Evolutionary conservation across 768 basidiomycete genomes (phyloP).

Genomic region (Xerocomus spinulosus): DNA sequence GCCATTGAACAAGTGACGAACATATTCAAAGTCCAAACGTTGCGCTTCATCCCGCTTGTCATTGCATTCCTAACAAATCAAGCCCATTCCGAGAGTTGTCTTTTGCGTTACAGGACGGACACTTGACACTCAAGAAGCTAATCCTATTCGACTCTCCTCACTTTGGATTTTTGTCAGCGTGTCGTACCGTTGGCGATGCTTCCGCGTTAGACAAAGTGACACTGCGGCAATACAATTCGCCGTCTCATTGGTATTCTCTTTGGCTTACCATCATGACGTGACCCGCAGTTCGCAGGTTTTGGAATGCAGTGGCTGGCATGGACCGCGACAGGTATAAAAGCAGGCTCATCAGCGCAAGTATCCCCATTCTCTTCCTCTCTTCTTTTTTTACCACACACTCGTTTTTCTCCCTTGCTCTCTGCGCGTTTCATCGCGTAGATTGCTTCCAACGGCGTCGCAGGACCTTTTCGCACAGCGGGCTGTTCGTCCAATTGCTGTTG

Average conservation of each 20-base stretch:
- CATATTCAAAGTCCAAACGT: slow-evolving; percentile 5
- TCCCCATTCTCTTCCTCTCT: too few species aligned
- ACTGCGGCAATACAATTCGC: not conserved
- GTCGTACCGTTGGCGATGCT: not conserved
- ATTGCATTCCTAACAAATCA: slow-evolving; percentile 7
- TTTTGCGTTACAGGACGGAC: slow-evolving; percentile 5
- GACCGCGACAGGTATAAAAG: too few species aligned
- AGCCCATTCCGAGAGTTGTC: slow-evolving; percentile 14
- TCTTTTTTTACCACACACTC: too few species aligned
- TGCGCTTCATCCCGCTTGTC: slow-evolving; percentile 24
- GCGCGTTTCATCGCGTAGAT: too few species aligned
- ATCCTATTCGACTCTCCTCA: not conserved
- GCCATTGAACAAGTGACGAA: not conserved
- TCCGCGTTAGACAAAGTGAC: not conserved
- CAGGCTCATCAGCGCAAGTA: too few species aligned
- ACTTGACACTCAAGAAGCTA: not conserved
- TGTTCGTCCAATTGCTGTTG: too few species aligned
- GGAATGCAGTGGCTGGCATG: too few species aligned
- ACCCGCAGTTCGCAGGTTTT: too few species aligned
- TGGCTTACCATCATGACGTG: too few species aligned
- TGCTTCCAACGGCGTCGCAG: too few species aligned
- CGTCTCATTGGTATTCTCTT: not conserved
- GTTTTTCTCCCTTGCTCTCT: too few species aligned
- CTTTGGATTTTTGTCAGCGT: not conserved
- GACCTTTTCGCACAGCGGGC: too few species aligned